Evolutionary conservation across 2,329 filamentous ascomycete genomes (phyloP), one percentile per base, ranked within the genome.

Genomic region (Colletotrichum sp.): DNA sequence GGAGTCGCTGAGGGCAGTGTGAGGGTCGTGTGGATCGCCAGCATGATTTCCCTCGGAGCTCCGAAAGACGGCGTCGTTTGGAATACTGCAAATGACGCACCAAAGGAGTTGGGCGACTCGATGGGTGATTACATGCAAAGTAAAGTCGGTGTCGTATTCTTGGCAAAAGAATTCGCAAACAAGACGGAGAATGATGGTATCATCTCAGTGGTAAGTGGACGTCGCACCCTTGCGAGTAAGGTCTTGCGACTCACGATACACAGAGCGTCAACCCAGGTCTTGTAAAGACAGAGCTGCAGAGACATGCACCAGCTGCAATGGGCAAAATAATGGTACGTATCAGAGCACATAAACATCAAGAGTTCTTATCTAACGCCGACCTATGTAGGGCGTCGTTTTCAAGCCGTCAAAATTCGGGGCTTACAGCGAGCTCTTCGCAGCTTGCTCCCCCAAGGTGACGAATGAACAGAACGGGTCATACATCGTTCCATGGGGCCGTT

Each of bases 361-460:
- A 5, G 4, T 9, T 9, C 8, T 10, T 2, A 21, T 21, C 36
- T 30, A 2, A 24, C 12, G 15, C 26, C 36, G 5, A 66, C 3
- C n/a, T 13, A 4, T 16, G 0, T 28, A 66, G 63, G 36, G 63
- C 12, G 21, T 48, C 15, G 28, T 66, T 9, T 66, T 66, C 12
- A 67, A 67, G 21, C 18, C 24, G 13, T 21, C 64, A 32, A 67
- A 52, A 4, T 55, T 84, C 32, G 89, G 88, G 0, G 88, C 87
- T 0, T 90, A 89, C 78, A 88, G 88, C 0, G 84, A 87, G 73
- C 77, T 90, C 1, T 91, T 85, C 74, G 85, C 88, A 1, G 87
- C 83, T 0, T 81, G 88, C 52, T 87, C 87, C 0, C 84, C 85
- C 0, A 83, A 88, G 0, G 81, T 89, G 5, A 87, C 83, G 0